Evolutionary conservation across 208 protist species (phyloP).

Genomic region (Angomonas desouzai): DNA sequence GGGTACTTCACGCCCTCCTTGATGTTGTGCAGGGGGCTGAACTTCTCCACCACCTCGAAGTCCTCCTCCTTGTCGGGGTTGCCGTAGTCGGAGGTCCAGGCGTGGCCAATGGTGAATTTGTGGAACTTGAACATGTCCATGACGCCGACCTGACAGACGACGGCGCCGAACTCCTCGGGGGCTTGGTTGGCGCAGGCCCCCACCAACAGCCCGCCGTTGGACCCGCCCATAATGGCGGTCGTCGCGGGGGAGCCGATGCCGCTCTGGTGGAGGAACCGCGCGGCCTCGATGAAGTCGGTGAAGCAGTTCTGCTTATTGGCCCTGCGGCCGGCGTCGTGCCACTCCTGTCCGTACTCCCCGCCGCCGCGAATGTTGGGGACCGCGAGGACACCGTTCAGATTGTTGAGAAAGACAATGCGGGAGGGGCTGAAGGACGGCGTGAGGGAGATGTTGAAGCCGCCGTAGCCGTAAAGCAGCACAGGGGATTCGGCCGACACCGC

Average conservation of each 20-base stretch:
- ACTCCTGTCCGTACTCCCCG: conserved; percentile 92
- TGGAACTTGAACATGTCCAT: conserved; percentile 96
- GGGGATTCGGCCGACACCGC: conserved; percentile 59
- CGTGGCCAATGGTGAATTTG: conserved; percentile 94
- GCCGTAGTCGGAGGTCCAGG: conserved; percentile 93
- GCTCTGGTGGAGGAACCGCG: conserved; percentile 69
- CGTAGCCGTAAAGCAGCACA: conserved; percentile 92
- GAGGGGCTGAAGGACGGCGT: conserved; percentile 74
- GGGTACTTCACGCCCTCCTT: conserved; percentile 76
- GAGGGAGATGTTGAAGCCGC: conserved; percentile 92
- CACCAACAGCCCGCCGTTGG: conserved; percentile 94
- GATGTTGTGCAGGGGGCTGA: conserved; percentile 95
- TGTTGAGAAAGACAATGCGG: conserved; percentile 72
- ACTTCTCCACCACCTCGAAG: conserved; percentile 91
- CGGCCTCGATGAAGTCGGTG: conserved; percentile 78
- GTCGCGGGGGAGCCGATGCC: conserved; percentile 77
- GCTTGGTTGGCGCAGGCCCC: conserved; percentile 87
- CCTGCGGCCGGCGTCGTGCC: conserved; percentile 89
- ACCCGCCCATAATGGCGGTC: conserved; percentile 90
- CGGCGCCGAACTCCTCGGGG: conserved; percentile 79
- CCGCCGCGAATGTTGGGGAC: conserved; percentile 95
- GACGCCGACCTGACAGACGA: conserved; percentile 89
- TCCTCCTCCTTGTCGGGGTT: conserved; percentile 88
- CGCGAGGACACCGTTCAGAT: conserved; percentile 82
- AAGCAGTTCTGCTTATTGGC: conserved; percentile 90